Evolutionary conservation across 106 monocot species (phyloP).

Genomic region (Dioscorea alata): DNA sequence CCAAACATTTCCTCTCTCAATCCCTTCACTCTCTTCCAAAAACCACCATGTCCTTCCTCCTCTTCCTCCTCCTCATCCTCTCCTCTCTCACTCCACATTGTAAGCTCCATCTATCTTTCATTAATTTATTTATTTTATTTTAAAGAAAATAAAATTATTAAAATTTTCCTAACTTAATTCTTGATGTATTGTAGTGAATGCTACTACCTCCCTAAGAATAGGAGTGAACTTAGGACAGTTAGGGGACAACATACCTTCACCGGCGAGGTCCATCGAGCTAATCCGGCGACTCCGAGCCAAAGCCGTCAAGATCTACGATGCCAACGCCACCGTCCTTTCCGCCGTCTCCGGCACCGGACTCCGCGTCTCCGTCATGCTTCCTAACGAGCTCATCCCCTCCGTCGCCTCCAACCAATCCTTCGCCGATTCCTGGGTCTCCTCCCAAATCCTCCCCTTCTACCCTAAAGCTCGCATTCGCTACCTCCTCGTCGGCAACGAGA

Average conservation of each 20-base stretch:
- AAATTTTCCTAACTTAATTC: not conserved
- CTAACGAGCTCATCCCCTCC: conserved; percentile 73
- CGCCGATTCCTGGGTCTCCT: conserved; percentile 54
- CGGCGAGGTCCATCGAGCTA: conserved; percentile 39
- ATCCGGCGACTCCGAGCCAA: conserved; percentile 41
- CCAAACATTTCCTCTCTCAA: too few species aligned
- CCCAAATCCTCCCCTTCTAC: conserved; percentile 63
- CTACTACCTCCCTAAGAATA: conserved; percentile 10
- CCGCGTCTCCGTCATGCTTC: conserved; percentile 77
- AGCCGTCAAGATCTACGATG: conserved; percentile 85
- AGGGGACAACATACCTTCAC: conserved; percentile 71
- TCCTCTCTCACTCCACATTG: not conserved
- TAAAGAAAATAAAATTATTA: too few species aligned
- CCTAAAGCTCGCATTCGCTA: conserved; percentile 42
- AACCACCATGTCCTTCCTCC: not conserved
- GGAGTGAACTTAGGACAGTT: conserved; percentile 94
- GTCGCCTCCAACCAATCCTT: conserved; percentile 51
- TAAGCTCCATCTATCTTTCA: too few species aligned
- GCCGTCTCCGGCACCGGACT: conserved; percentile 52
- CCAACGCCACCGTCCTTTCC: conserved; percentile 62
- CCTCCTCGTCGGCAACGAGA: conserved; percentile 97
- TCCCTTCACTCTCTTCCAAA: not conserved
- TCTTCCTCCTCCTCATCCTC: conserved; percentile 2
- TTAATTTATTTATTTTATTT: too few species aligned
- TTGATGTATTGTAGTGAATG: not conserved